Evolutionary conservation across 108 stramenopile genomes (phyloP), one percentile per base, ranked within the genome.

Genomic region (Nitzschia putrida): DNA sequence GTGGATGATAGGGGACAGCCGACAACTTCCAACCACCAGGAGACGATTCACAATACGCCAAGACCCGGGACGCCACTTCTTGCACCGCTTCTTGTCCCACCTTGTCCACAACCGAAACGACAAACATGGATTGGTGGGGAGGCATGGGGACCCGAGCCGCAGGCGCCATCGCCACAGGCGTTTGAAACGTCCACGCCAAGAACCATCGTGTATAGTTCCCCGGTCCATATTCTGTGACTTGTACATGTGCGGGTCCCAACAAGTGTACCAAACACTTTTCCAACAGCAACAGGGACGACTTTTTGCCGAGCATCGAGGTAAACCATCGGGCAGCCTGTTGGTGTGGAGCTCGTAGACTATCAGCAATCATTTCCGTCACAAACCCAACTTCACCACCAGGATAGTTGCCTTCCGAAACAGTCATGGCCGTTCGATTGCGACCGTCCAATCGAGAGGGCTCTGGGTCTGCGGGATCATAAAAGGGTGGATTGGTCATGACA

Each of bases 401-500:
- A 73, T 90, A 94, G 37, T 74, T 71, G 7, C 85, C 83, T 83
- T 94, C 93, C 16, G 71, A 63, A 25, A 57, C 64, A 38, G 87
- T 80, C 87, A 91, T 88, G 68, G 69, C 56, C 12, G 87, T 85
- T 26, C 88, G 81, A n/a, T 67, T 44, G 42, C 93, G 78, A 67
- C 83, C 85, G 70, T 94, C 93, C n/a, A 85, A 85, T 37, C 42
- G 61, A 57, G 74, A 63, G 20, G 76, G 76, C 29, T 86, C 9
- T 61, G 60, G 12, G 23, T 29, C 37, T 21, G 61, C 58, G 9
- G 87, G 85, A 54, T 86, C 86, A 64, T 92, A 96, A 80, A 97
- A 97, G 14, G 96, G 96, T 53, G 96, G 96, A 74, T 97, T 97
- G 20, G 94, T 95, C 88, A 97, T 88, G 82, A 85, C 82, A 78